Base-by-base conservation (phyloP, 148 eudicot genomes). In the Rhododendron molle region DNA sequence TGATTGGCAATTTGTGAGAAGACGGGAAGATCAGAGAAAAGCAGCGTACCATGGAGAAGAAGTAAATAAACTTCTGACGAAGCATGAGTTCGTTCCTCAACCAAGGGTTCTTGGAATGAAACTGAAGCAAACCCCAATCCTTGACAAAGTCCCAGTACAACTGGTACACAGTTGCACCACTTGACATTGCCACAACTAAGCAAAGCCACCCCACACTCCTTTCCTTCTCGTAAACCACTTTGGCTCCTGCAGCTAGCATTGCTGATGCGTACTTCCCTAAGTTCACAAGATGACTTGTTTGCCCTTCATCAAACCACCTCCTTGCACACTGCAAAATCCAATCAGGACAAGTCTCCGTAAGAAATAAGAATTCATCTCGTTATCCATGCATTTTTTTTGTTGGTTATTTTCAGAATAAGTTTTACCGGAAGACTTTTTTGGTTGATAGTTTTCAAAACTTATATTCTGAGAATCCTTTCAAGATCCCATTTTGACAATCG, bases 161-260 rank as follows among this genome's bases (percentile, higher is more conserved):
- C 82, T 97, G 99, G 86, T 97, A 97, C 80, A 95, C 88, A 20
- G 99, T 97, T 73, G 99, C 96, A 84, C 84, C 90, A 87, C 96
- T 97, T n/a, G 99, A 97, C 89, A 93, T 84, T 78, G 88, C 90
- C 82, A 95, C 98, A 16, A 94, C 91, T 20, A 95, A 85, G 85
- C 92, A 93, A 47, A 96, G 92, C 90, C 95, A 93, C 50, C 97
- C 96, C 2, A 87, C 82, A 78, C 86, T 86, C 86, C 83, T 90
- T 81, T 97, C 98, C 83, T 93, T 97, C 85, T 97, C 98, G 46
- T 95, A 95, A 14, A 95, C 99, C 86, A 97, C 90, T 78, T 97
- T 97, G 11, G 98, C 98, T 14, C 98, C 99, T 34, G 99, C 99
- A 14, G 99, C 99, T 88, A 97, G 72, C 98, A 97, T 97, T 76